phyloP scores from a whole-genome alignment of 108 stramenopile species.

The Seminavis robusta region DNA sequence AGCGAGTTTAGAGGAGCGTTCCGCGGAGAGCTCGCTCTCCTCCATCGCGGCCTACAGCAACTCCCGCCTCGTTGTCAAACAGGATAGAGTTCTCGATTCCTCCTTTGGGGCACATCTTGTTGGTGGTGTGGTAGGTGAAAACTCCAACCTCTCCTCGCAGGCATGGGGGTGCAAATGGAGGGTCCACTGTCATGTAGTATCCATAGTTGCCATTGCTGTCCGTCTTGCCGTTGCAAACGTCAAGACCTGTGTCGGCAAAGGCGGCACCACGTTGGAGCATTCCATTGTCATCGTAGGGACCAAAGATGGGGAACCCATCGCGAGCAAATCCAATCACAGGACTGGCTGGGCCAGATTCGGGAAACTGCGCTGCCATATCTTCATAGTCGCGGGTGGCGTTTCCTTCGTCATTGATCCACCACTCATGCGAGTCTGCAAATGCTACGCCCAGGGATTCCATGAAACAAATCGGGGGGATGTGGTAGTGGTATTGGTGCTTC shows the following conservation, averaged over 20 bases:
- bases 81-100: conserved; percentile 8
- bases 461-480: conserved; percentile 24
- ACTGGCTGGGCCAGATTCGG: conserved; percentile 1
- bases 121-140: conserved; percentile 1
- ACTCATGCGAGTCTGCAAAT: conserved; percentile 1
- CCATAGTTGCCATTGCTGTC: conserved; percentile 16
- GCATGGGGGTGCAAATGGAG: conserved; percentile 25
- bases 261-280: neutral
- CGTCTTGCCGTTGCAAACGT: conserved; percentile 24
- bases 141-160: conserved; percentile 9
- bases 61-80: no score
- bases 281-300: conserved; percentile 21
- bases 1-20: no score
- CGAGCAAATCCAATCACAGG: conserved; percentile 30
- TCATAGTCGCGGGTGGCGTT: conserved; percentile 2
- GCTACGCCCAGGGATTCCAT: conserved; percentile 16
- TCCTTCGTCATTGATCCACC: conserved; percentile 12
- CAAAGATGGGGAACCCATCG: conserved; percentile 33
- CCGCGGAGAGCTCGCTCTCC: no score
- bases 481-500: conserved; percentile 29
- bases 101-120: conserved; percentile 1
- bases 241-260: no score
- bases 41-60: no score
- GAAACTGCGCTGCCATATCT: conserved; percentile 11
- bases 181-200: conserved; percentile 24